A percentile compares a stretch with the other conserved stretches of the same genome.
These are phyloP conservation scores for Paramecium caudatum DNA, from an alignment of 73 alveolate species.

Conservation along the genomic window DNA sequence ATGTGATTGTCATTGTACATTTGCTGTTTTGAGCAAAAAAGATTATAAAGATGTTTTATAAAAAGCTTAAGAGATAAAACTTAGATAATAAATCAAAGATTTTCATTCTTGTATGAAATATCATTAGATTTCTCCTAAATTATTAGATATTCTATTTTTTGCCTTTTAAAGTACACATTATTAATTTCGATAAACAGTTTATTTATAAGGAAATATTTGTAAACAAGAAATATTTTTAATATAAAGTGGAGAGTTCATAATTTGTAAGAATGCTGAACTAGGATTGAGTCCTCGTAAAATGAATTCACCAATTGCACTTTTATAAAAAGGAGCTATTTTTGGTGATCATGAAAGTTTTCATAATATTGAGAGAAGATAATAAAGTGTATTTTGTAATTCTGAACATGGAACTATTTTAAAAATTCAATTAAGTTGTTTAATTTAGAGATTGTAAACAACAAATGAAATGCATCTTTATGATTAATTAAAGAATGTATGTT, in stretches of 20 bases:
- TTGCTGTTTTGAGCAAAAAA: slow-evolving; percentile 85
- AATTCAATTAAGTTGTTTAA: slow-evolving; percentile 14
- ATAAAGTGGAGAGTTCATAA: slow-evolving; percentile 21
- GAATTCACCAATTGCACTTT: slow-evolving; percentile 18
- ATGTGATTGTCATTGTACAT: slow-evolving; percentile 87
- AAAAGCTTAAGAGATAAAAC: neutral
- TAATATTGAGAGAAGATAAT: neutral
- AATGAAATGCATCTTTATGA: slow-evolving; percentile 63
- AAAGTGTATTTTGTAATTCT: slow-evolving; percentile 50
- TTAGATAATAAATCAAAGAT: neutral
- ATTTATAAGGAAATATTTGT: neutral
- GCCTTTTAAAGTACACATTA: slow-evolving; percentile 44
- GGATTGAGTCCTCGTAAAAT: neutral
- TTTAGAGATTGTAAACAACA: slow-evolving; percentile 34
- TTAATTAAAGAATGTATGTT: neutral
- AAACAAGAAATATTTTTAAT: slow-evolving; percentile 28
- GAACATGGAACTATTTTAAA: slow-evolving; percentile 24
- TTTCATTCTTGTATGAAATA: neutral
- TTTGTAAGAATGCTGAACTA: neutral
- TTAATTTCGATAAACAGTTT: slow-evolving; percentile 47
- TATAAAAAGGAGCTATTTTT: slow-evolving; percentile 32
- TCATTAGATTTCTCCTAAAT: slow-evolving; percentile 3
- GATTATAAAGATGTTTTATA: slow-evolving; percentile 82
- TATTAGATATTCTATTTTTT: slow-evolving; percentile 9
- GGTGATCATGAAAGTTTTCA: slow-evolving; percentile 26